These are phyloP conservation scores for Aspergillus egyptiacus DNA, from an alignment of 495 filamentous ascomycete genomes.

Conservation along the genomic window DNA sequence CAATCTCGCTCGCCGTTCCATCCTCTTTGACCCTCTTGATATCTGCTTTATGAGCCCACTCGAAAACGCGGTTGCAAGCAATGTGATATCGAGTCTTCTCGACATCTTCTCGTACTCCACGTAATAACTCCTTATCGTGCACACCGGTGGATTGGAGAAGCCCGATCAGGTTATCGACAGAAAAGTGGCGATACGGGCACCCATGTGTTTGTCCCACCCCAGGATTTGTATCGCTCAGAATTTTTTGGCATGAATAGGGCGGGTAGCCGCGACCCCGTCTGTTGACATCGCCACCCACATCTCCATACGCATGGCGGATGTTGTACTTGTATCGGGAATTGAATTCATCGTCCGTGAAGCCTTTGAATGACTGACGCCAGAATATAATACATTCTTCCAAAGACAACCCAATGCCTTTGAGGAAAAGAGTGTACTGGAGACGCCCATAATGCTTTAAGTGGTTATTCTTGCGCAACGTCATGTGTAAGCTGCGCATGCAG, in stretches of 20 bases:
- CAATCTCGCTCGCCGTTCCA: conserved; percentile 65
- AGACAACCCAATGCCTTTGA: conserved; percentile 91
- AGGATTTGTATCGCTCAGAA: conserved; percentile 78
- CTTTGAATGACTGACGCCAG: conserved; percentile 81
- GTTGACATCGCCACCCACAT: conserved; percentile 89
- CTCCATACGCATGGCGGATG: conserved; percentile 85
- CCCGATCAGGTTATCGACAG: conserved; percentile 71
- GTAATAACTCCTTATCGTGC: conserved; percentile 67
- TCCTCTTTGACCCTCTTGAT: conserved; percentile 84
- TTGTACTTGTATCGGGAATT: conserved; percentile 98
- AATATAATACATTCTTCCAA: conserved; percentile 91
- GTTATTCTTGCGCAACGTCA: conserved; percentile 70
- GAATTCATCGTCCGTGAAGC: conserved; percentile 84
- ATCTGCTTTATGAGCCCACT: conserved; percentile 77
- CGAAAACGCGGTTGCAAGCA: conserved; percentile 95
- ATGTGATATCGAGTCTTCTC: conserved; percentile 86
- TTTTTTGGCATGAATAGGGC: conserved; percentile 90
- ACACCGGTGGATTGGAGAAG: conserved; percentile 72
- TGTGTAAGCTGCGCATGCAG: conserved; percentile 90
- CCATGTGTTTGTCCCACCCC: conserved; percentile 83
- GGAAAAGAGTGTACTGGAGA: conserved; percentile 92
- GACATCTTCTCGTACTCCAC: conserved; percentile 81
- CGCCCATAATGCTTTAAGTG: conserved; percentile 92
- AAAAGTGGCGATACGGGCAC: conserved; percentile 93
- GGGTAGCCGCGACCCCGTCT: conserved; percentile 78